Conservation (phyloP, 139 green algal species). For the Closterium sp. region DNA sequence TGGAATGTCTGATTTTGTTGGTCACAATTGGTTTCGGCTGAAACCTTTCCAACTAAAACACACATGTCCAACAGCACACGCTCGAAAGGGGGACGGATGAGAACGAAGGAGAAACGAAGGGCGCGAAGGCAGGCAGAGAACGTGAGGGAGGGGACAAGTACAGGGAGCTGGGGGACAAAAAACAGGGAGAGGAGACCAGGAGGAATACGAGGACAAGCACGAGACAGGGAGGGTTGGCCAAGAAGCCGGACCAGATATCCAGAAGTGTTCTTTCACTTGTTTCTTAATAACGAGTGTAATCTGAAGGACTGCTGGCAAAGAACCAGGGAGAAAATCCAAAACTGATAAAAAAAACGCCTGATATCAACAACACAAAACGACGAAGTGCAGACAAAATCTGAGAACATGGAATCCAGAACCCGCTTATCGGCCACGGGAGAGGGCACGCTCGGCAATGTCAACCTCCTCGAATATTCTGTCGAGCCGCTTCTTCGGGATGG, state of each 20-base stretch:
- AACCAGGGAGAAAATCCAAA: neutral
- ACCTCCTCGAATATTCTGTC: conserved; percentile 46
- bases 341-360: neutral
- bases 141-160: neutral
- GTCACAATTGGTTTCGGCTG: neutral
- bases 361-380: neutral
- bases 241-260: neutral
- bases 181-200: neutral
- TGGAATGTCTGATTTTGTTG: neutral
- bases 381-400: neutral
- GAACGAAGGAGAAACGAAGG: neutral
- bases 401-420: neutral
- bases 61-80: neutral
- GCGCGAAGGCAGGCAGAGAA: neutral
- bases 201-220: too few species aligned
- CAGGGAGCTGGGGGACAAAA: neutral
- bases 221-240: neutral
- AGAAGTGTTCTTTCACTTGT: neutral
- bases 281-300: neutral
- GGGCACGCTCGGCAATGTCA: conserved; percentile 19
- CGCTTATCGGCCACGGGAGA: conserved; percentile 28
- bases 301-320: neutral
- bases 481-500: conserved; percentile 42
- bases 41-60: neutral
- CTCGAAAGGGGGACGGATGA: neutral